A percentile compares a stretch with the other conserved stretches of the same genome.
Conservation (phyloP, 192 early-diverging fungal genomes). For the Pecoramyces ruminantium region DNA sequence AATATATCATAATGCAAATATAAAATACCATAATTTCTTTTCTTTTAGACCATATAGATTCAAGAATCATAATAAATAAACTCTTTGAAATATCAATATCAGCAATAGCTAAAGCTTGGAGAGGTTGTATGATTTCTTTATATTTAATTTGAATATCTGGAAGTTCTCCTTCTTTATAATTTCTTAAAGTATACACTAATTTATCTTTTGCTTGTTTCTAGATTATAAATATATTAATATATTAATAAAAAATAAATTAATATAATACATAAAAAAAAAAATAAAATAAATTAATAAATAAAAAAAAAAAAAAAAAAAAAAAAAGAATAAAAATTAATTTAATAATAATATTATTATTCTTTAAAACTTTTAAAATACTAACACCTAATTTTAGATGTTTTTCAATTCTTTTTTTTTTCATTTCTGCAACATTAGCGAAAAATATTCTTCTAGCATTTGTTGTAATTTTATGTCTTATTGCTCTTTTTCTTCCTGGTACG, state of each 20-base stretch:
- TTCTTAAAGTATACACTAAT: slow-evolving; percentile 37
- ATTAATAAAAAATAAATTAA: no score
- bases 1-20: no score
- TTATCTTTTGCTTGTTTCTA: slow-evolving; percentile 26
- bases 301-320: no score
- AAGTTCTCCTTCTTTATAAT: slow-evolving; percentile 53
- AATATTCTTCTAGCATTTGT: slow-evolving; percentile 6
- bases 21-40: background rate
- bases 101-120: slow-evolving; percentile 30
- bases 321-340: no score
- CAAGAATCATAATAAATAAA: background rate
- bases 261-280: no score
- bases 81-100: slow-evolving; percentile 44
- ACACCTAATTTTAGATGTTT: slow-evolving; percentile 1
- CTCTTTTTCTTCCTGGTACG: background rate
- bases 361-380: no score
- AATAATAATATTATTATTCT: no score
- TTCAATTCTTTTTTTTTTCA: slow-evolving; percentile 10
- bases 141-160: slow-evolving; percentile 58
- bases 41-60: background rate
- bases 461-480: background rate
- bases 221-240: no score
- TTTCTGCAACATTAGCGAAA: slow-evolving; percentile 23
- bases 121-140: slow-evolving; percentile 45
- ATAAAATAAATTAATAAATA: no score